A percentile compares a stretch with the other conserved stretches of the same genome.
Evolutionary conservation across 768 basidiomycete species (phyloP).

Genomic region (Filobasidium wieringae): DNA sequence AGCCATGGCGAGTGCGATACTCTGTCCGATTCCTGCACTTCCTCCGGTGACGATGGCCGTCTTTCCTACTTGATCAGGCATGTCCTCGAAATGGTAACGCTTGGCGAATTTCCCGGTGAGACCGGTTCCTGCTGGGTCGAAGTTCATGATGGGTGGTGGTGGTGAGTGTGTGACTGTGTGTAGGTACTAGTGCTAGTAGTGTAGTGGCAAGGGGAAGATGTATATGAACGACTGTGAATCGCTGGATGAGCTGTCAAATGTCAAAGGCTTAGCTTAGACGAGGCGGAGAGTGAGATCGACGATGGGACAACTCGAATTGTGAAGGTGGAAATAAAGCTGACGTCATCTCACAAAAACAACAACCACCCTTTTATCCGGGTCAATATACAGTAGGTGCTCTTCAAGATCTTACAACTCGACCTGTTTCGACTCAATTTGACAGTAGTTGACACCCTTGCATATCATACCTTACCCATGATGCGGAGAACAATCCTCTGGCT

Average conservation of each 20-base stretch:
- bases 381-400: neutral
- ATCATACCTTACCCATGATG: neutral
- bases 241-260: neutral
- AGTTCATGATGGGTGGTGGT: neutral
- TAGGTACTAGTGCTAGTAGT: no score
- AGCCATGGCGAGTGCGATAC: constrained; percentile 23
- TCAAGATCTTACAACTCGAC: neutral
- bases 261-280: neutral
- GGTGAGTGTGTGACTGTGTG: neutral
- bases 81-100: constrained; percentile 39
- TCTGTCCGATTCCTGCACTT: constrained; percentile 34
- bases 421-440: no score
- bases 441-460: no score
- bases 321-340: neutral
- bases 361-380: neutral
- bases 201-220: no score
- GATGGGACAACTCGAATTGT: neutral
- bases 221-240: no score
- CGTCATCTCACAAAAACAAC: neutral
- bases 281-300: neutral
- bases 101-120: constrained; percentile 33
- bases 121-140: constrained; percentile 10
- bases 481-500: neutral
- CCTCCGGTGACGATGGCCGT: constrained; percentile 48
- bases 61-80: constrained; percentile 45